Percentiles rank a stretch among this genome's conserved stretches.
Evolutionary conservation across 495 filamentous ascomycete genomes (phyloP).

Genomic region (Penicillium soppii): DNA sequence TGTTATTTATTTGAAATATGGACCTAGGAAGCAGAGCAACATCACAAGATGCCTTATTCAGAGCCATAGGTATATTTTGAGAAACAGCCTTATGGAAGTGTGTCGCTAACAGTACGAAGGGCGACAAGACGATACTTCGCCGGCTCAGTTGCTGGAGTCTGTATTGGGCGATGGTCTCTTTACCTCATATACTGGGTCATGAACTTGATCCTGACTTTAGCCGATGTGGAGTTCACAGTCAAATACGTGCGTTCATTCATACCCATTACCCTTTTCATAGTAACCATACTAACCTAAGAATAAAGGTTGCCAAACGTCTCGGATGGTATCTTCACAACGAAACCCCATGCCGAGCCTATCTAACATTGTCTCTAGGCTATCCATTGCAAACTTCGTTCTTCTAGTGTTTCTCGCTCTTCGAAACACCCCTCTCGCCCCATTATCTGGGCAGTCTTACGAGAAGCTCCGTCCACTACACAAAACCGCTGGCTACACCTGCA

Average conservation of each 20-base stretch:
- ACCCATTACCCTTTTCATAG: background rate
- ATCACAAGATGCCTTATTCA: background rate
- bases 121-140: background rate
- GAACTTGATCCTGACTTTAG: conserved; percentile 36
- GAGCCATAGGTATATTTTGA: background rate
- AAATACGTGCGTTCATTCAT: background rate
- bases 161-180: conserved; percentile 43
- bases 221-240: conserved; percentile 2
- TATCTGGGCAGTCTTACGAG: conserved; percentile 61
- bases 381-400: conserved; percentile 51
- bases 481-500: conserved; percentile 54
- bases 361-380: conserved; percentile 44
- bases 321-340: conserved; percentile 9
- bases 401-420: conserved; percentile 60
- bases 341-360: background rate
- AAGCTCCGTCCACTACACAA: conserved; percentile 59
- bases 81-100: no score
- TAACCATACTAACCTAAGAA: background rate
- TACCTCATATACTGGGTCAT: conserved; percentile 47
- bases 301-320: conserved; percentile 15
- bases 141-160: background rate
- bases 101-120: background rate
- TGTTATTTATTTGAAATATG: conserved; percentile 13
- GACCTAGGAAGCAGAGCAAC: background rate
- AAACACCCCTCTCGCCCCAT: conserved; percentile 57